phyloP scores from a whole-genome alignment of 73 alveolate species.

The Blepharisma japonicum region DNA sequence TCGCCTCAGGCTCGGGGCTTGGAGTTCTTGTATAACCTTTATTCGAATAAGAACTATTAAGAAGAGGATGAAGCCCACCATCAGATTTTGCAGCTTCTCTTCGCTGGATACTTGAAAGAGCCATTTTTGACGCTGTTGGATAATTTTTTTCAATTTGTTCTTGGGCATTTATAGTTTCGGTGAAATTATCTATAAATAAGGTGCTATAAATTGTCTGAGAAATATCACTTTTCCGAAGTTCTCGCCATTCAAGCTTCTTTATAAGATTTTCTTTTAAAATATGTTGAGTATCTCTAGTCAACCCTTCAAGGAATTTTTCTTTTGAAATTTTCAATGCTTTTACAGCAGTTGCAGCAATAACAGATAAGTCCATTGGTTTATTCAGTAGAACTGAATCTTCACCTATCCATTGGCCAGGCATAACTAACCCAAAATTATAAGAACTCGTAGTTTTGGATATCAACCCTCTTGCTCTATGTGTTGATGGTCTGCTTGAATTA shows the following conservation, averaged over 20 bases:
- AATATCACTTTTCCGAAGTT: neutral
- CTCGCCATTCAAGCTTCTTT: conserved; percentile 13
- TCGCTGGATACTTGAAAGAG: neutral
- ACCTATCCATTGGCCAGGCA: conserved; percentile 27
- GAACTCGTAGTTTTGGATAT: conserved; percentile 22
- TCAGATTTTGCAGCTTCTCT: neutral
- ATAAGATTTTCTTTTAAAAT: neutral
- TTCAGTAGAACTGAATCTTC: conserved; percentile 31
- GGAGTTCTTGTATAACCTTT: too few relatives aligned
- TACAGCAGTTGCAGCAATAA: conserved; percentile 6
- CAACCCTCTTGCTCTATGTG: conserved; percentile 4
- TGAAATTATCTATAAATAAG: neutral
- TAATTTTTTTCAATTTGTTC: conserved; percentile 23
- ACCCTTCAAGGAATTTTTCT: conserved; percentile 2
- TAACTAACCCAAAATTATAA: conserved; percentile 27
- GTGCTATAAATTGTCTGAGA: neutral
- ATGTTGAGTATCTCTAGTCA: conserved; percentile 27
- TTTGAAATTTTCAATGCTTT: conserved; percentile 15
- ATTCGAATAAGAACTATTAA: too few relatives aligned
- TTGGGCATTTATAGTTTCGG: neutral
- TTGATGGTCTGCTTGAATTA: neutral
- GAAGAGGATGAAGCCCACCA: too few relatives aligned
- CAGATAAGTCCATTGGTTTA: conserved; percentile 25
- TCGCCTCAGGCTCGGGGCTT: too few relatives aligned
- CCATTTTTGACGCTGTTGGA: conserved; percentile 32